phyloP scores from a whole-genome alignment of 2,329 filamentous ascomycete species.

The Tolypocladium cylindrosporum region DNA sequence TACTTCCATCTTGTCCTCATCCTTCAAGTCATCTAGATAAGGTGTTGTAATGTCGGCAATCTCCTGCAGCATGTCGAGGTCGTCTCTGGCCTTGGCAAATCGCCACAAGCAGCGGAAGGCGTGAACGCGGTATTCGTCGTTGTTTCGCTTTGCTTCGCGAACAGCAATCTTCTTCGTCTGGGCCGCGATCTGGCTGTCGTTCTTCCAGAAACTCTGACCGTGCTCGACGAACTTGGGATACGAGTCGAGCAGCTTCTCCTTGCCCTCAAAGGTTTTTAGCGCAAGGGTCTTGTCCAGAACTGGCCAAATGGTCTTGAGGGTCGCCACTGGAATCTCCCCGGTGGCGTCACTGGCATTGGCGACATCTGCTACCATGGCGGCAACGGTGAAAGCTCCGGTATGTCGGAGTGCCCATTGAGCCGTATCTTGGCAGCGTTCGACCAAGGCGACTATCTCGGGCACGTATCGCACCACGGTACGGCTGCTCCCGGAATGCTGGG shows the following conservation, averaged over 20 bases:
- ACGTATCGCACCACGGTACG: constrained; percentile 77
- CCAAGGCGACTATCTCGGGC: constrained; percentile 65
- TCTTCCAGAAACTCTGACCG: constrained; percentile 46
- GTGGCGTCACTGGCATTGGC: constrained; percentile 45
- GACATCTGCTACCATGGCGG: constrained; percentile 60
- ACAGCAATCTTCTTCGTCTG: constrained; percentile 72
- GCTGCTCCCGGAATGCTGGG: constrained; percentile 77
- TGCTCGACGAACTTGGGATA: constrained; percentile 70
- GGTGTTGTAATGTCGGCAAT: constrained; percentile 54
- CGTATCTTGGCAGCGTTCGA: constrained; percentile 60
- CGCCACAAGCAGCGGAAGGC: constrained; percentile 64
- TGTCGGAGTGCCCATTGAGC: constrained; percentile 88
- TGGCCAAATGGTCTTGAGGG: constrained; percentile 65
- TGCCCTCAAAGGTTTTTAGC: constrained; percentile 88
- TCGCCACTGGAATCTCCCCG: constrained; percentile 48
- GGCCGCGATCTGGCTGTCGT: constrained; percentile 41
- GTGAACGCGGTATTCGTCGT: constrained; percentile 70
- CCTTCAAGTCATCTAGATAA: constrained; percentile 46
- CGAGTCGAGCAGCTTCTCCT: constrained; percentile 72
- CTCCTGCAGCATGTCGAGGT: constrained; percentile 60
- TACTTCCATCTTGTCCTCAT: constrained; percentile 60
- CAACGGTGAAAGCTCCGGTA: constrained; percentile 70
- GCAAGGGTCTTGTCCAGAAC: constrained; percentile 70
- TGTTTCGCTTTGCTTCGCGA: constrained; percentile 86
- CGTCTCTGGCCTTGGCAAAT: constrained; percentile 57